phyloP scores from a whole-genome alignment of 148 eudicot genomes.

The Fagopyrum esculentum region DNA sequence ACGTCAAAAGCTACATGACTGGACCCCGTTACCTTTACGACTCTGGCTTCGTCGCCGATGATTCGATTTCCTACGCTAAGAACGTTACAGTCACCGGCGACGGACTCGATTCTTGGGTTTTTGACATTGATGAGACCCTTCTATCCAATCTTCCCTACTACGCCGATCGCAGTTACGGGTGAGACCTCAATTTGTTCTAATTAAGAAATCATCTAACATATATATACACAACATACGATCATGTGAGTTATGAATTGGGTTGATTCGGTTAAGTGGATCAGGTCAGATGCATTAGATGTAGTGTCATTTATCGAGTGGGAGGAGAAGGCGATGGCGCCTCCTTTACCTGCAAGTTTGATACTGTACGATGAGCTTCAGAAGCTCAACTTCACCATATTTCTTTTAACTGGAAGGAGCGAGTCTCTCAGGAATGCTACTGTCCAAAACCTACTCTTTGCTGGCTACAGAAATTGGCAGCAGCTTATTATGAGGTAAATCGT shows the following conservation, averaged over 20 bases:
- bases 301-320: slow-evolving; percentile 42
- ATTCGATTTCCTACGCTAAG: slow-evolving; percentile 1
- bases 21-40: slow-evolving; percentile 1
- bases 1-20: slow-evolving; percentile 5
- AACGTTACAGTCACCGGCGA: neutral
- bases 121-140: neutral
- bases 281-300: slow-evolving; percentile 50
- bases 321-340: slow-evolving; percentile 49
- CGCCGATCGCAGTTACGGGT: neutral
- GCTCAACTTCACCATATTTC: slow-evolving; percentile 56
- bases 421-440: slow-evolving; percentile 45
- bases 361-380: slow-evolving; percentile 58
- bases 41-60: neutral
- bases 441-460: slow-evolving; percentile 46
- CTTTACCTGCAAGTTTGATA: slow-evolving; percentile 56
- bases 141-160: neutral
- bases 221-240: no score
- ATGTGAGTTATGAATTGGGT: neutral
- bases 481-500: slow-evolving; percentile 58
- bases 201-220: no score
- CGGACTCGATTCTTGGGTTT: slow-evolving; percentile 4
- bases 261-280: slow-evolving; percentile 9
- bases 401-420: slow-evolving; percentile 75
- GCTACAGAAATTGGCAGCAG: slow-evolving; percentile 59
- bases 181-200: neutral